These are phyloP conservation scores for Clarireedia homoeocarpa DNA, from an alignment of 2,329 filamentous ascomycete genomes.

Conservation along the genomic window DNA sequence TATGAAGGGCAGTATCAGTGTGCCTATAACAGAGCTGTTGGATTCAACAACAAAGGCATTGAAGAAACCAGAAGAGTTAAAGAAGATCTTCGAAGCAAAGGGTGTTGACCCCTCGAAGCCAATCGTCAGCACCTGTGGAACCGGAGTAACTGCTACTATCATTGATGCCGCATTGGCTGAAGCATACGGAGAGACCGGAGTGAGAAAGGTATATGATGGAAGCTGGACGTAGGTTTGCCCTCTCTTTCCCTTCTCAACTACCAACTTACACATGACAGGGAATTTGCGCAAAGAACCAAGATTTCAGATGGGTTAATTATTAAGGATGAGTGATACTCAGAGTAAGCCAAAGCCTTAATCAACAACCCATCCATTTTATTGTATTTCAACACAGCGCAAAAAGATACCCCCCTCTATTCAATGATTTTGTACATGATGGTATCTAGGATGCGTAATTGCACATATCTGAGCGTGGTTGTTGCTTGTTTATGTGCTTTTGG, in stretches of 20 bases:
- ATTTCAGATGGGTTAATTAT: conserved; percentile 54
- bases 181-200: conserved; percentile 61
- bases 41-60: conserved; percentile 78
- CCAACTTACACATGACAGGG: conserved; percentile 33
- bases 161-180: conserved; percentile 80
- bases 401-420: conserved; percentile 8
- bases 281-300: conserved; percentile 60
- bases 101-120: conserved; percentile 72
- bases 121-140: conserved; percentile 84
- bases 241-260: background rate
- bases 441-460: background rate
- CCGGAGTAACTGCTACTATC: conserved; percentile 86
- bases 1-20: conserved; percentile 77
- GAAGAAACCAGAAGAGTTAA: conserved; percentile 62
- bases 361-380: background rate
- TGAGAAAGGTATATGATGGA: conserved; percentile 80
- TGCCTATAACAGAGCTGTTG: conserved; percentile 73
- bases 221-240: conserved; percentile 83
- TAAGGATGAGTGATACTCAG: conserved; percentile 33
- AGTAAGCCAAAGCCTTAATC: too few relatives aligned
- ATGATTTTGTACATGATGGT: conserved; percentile 3
- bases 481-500: background rate
- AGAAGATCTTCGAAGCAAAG: conserved; percentile 68
- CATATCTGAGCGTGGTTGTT: background rate
- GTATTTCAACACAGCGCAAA: conserved; percentile 7